A percentile compares a stretch with the other conserved stretches of the same genome.
Conservation (phyloP, 2,329 filamentous ascomycete genomes). For the Capronia epimyces region DNA sequence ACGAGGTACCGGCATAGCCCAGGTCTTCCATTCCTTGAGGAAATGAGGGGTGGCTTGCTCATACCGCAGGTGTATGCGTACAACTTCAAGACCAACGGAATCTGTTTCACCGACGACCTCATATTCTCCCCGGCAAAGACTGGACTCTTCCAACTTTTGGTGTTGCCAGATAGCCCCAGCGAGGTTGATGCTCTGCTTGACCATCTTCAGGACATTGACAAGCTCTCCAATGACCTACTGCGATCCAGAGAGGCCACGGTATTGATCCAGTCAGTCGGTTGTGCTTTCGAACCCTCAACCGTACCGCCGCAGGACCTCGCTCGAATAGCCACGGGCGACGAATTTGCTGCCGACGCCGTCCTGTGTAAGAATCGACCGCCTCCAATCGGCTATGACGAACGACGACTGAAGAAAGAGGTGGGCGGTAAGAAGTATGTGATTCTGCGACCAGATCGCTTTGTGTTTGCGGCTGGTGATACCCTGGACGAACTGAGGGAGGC, state of each 20-base stretch:
- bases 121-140: constrained; percentile 31
- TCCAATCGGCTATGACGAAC: constrained; percentile 31
- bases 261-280: constrained; percentile 16
- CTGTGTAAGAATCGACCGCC: constrained; percentile 32
- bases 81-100: constrained; percentile 14
- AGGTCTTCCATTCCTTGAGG: constrained; percentile 34
- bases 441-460: constrained; percentile 34
- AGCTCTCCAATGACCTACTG: constrained; percentile 8
- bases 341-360: constrained; percentile 30
- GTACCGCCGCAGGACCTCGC: constrained; percentile 12
- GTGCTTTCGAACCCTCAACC: neutral
- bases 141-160: constrained; percentile 34
- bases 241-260: constrained; percentile 17
- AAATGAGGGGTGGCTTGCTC: constrained; percentile 32
- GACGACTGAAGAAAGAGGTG: constrained; percentile 28
- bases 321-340: constrained; percentile 31
- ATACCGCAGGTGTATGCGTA: constrained; percentile 36
- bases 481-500: constrained; percentile 11
- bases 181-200: constrained; percentile 10
- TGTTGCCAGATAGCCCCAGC: constrained; percentile 27
- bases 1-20: constrained; percentile 31
- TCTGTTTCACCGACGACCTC: constrained; percentile 35
- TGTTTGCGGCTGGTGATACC: constrained; percentile 32
- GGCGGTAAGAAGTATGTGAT: constrained; percentile 30
- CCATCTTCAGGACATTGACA: constrained; percentile 11